These are phyloP conservation scores for Colletotrichum horii DNA, from an alignment of 2,329 filamentous ascomycete genomes.

Conservation along the genomic window DNA sequence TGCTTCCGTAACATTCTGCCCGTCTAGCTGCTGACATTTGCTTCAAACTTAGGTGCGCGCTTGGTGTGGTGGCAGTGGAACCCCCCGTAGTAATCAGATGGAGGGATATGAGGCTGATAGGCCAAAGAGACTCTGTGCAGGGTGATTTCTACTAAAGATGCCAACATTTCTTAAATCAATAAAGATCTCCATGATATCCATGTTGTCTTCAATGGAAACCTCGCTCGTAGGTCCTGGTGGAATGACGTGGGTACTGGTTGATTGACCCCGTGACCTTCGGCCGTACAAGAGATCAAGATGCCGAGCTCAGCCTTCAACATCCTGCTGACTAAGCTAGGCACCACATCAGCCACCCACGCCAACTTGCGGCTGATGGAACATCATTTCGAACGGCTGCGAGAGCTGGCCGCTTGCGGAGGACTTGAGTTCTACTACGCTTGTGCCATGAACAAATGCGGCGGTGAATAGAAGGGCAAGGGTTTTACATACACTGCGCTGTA, in stretches of 20 bases:
- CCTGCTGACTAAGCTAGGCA: background rate
- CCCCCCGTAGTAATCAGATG: no score
- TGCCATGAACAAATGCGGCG: background rate
- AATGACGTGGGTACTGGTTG: no score
- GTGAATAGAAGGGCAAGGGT: background rate
- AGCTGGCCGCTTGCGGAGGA: background rate
- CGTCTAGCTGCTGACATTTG: no score
- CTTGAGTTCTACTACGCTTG: background rate
- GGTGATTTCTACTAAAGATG: no score
- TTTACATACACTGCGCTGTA: background rate
- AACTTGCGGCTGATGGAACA: background rate
- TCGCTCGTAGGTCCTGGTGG: no score
- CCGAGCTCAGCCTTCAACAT: no score
- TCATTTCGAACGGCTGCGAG: background rate
- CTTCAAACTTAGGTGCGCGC: no score
- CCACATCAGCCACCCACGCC: background rate
- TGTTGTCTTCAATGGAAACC: background rate
- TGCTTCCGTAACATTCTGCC: no score
- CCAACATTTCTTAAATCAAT: background rate
- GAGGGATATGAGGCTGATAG: no score
- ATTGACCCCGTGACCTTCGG: background rate
- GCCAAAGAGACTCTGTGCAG: fast-evolving
- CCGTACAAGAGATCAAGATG: no score
- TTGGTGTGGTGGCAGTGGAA: no score
- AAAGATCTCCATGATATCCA: background rate